Evolutionary conservation across 1,139 yeast genomes (phyloP), one percentile per base, ranked within the genome.

Genomic region (Candida sp.): DNA sequence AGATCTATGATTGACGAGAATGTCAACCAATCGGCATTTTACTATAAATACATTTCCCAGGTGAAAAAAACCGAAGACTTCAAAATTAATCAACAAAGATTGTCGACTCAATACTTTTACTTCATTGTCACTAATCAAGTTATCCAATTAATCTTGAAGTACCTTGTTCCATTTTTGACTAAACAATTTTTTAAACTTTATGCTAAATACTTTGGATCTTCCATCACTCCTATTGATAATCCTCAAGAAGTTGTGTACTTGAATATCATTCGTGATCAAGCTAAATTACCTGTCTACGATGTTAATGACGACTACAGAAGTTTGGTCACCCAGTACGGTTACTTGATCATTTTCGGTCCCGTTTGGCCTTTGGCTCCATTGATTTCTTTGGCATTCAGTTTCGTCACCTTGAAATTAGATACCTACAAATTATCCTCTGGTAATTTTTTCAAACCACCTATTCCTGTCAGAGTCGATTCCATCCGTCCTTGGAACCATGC

Each of bases 281-380:
- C 81, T 22, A 57, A 66, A 2, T 68, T 77, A 40, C 84, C 95
- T 2, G 81, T 66, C 25, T 88, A 85, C 60, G 75, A 81, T 51
- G 84, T 84, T 36, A 78, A 84, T 56, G 84, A 77, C 36, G 96
- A 87, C 53, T 84, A 82, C 59, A 79, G 88, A 57, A 87, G 84
- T 50, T 63, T 87, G 52, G 71, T 82, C 11, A 62, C 86, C n/a
- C 95, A 88, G 56, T 88, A 84, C 63, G 99, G 99, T 21, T 90
- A 82, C 63, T 70, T 91, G 45, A 76, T 82, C 36, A 66, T 93
- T 54, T 90, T 93, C 63, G 91, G 96, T 1, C 86, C 96, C 1
- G 88, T 89, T 21, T 95, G 97, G 96, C 85, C 98, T 1, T 64
- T 89, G 48, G 91, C 95, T 33, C 95, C 97, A 4, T 52, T 87